These are phyloP conservation scores for Saccharomycopsis fermentans DNA, from an alignment of 805 yeast genomes.

Conservation along the genomic window DNA sequence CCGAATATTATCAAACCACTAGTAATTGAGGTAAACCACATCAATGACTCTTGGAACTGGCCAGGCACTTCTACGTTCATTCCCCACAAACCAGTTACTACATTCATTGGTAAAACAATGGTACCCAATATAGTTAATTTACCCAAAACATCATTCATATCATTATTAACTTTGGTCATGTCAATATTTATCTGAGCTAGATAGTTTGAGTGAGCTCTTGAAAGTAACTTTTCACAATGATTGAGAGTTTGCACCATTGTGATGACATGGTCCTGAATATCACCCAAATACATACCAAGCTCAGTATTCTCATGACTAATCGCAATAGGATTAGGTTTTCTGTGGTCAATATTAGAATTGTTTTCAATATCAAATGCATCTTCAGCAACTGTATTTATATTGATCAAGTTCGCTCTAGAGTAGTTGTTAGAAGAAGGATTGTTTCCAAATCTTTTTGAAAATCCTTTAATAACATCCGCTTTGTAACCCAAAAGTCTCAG, in stretches of 20 bases:
- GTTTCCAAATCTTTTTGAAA: slow-evolving; percentile 82
- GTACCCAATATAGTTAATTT: slow-evolving; percentile 92
- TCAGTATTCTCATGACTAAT: slow-evolving; percentile 36
- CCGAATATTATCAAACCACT: slow-evolving; percentile 39
- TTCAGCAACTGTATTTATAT: neutral
- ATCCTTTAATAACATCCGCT: slow-evolving; percentile 94
- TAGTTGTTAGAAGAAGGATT: slow-evolving; percentile 35
- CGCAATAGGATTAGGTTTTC: neutral
- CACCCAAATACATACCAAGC: slow-evolving; percentile 90
- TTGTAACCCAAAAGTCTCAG: slow-evolving; percentile 76
- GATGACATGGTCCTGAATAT: slow-evolving; percentile 94
- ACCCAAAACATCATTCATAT: slow-evolving; percentile 92
- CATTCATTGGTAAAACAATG: slow-evolving; percentile 90
- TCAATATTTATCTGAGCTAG: slow-evolving; percentile 95
- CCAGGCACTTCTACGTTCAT: slow-evolving; percentile 98
- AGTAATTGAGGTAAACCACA: slow-evolving; percentile 54
- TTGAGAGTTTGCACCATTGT: slow-evolving; percentile 94
- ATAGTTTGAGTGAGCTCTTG: slow-evolving; percentile 90
- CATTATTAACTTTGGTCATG: slow-evolving; percentile 94
- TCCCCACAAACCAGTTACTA: slow-evolving; percentile 96
- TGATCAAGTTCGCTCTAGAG: neutral
- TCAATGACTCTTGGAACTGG: slow-evolving; percentile 48
- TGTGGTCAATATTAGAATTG: neutral
- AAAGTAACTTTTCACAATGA: slow-evolving; percentile 88
- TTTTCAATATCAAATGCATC: neutral